Percentiles rank a stretch among this genome's conserved stretches.
phyloP scores from a whole-genome alignment of 2,329 filamentous ascomycete genomes.

The Byssochlamys sp. region DNA sequence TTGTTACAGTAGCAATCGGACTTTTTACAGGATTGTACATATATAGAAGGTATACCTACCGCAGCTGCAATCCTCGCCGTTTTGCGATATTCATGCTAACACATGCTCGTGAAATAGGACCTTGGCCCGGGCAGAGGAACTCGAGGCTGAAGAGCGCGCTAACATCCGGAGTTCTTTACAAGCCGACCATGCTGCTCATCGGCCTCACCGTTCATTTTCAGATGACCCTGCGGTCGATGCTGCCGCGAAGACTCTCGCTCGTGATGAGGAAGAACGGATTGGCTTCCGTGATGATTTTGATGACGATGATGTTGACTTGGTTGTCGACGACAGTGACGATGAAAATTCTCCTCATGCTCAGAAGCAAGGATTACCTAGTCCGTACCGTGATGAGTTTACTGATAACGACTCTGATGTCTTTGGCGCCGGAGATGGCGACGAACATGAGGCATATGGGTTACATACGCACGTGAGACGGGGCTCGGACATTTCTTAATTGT shows the following conservation, averaged over 20 bases:
- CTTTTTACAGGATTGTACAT: conserved; percentile 72
- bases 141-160: conserved; percentile 39
- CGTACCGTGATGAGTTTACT: conserved; percentile 47
- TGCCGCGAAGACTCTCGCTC: conserved; percentile 31
- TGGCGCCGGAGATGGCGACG: conserved; percentile 30
- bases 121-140: conserved; percentile 39
- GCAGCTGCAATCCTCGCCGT: not conserved
- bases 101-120: conserved; percentile 25
- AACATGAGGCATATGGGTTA: conserved; percentile 31
- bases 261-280: conserved; percentile 35
- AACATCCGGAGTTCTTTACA: conserved; percentile 27
- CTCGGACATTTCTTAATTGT: not conserved
- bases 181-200: conserved; percentile 26
- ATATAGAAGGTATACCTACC: conserved; percentile 51
- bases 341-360: conserved; percentile 16
- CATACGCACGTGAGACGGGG: conserved; percentile 23
- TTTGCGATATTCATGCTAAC: not conserved
- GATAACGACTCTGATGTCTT: conserved; percentile 45
- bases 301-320: conserved; percentile 31
- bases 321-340: conserved; percentile 36
- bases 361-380: conserved; percentile 17
- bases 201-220: conserved; percentile 24
- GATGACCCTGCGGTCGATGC: conserved; percentile 31
- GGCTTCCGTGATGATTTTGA: conserved; percentile 31
- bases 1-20: conserved; percentile 61